phyloP scores from a whole-genome alignment of 2,329 filamentous ascomycete genomes.

The Penicillium frequentans region DNA sequence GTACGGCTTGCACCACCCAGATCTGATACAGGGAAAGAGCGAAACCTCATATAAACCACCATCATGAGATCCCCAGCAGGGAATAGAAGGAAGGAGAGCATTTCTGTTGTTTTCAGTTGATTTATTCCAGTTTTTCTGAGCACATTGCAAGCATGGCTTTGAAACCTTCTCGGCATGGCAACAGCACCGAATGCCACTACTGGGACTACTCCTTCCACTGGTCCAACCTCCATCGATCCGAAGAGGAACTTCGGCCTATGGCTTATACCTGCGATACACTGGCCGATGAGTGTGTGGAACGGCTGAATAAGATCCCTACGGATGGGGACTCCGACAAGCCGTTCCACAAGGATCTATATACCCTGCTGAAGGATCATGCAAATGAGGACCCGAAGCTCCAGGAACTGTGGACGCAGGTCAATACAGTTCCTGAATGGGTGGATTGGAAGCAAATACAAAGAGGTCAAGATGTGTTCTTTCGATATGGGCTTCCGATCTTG shows the following conservation, averaged over 20 bases:
- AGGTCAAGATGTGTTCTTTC: conserved; percentile 75
- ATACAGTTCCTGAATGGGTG: conserved; percentile 70
- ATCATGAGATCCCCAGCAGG: not conserved
- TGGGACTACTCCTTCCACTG: conserved; percentile 72
- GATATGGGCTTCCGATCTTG: conserved; percentile 68
- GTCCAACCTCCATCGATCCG: conserved; percentile 63
- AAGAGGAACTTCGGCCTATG: conserved; percentile 59
- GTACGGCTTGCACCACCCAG: conserved; percentile 3
- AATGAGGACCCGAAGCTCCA: conserved; percentile 56
- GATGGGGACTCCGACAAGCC: conserved; percentile 14
- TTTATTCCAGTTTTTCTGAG: not conserved
- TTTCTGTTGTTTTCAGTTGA: not conserved
- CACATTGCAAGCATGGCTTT: conserved; percentile 11
- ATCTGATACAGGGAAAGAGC: not conserved
- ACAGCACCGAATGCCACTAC: conserved; percentile 25
- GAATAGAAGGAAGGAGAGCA: not conserved
- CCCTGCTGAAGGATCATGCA: conserved; percentile 60
- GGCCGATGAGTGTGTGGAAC: conserved; percentile 64
- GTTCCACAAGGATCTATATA: conserved; percentile 61
- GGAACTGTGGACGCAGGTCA: conserved; percentile 66
- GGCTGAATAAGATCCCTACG: conserved; percentile 60
- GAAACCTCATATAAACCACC: not conserved
- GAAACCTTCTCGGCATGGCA: conserved; percentile 11
- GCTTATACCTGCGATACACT: conserved; percentile 69
- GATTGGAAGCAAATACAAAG: conserved; percentile 73